Evolutionary conservation across 345 rosid species (phyloP), one percentile per base, ranked within the genome.

Genomic region (Streptanthus diversifolius): DNA sequence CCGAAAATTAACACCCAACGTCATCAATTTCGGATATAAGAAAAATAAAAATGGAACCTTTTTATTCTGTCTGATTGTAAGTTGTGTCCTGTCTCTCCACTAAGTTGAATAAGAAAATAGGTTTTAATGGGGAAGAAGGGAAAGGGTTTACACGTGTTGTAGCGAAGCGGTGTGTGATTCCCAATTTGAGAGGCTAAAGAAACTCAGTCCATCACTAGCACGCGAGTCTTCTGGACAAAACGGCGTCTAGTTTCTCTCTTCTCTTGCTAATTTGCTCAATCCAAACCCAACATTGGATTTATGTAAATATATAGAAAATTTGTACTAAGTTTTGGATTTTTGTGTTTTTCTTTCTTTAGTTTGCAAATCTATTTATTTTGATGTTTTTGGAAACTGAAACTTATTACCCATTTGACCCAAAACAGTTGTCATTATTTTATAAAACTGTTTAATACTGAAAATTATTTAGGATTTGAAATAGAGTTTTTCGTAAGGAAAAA

Each of bases 171-270:
- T 25, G 27, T 4, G 63, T 5, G 78, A 59, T 54, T 55, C 54
- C 69, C 56, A 58, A 64, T 66, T 48, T 47, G 61, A 54, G 62
- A 56, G 54, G 39, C 8, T 7, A 15, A n/a, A 48, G 5, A 58
- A 44, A 66, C 72, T 74, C 27, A 74, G 78, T 74, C 73, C 67
- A 68, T 5, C 35, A 62, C 63, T 57, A 49, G 21, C 57, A 68
- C 55, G 68, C 79, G 79, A 75, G 74, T 68, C 79, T 75, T 62
- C 57, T 60, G 74, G 33, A 9, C 57, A 12, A 18, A 49, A 75
- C 70, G 51, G 14, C 58, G 36, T 56, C 58, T 55, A 54, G 9
- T 63, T 61, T 66, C 48, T 61, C 57, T 75, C 68, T 47, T 48
- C 54, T 36, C 24, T 58, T 49, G 41, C 40, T 39, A 29, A 11